Evolutionary conservation across 495 filamentous ascomycete genomes (phyloP).

Genomic region (Penicillium taxi): DNA sequence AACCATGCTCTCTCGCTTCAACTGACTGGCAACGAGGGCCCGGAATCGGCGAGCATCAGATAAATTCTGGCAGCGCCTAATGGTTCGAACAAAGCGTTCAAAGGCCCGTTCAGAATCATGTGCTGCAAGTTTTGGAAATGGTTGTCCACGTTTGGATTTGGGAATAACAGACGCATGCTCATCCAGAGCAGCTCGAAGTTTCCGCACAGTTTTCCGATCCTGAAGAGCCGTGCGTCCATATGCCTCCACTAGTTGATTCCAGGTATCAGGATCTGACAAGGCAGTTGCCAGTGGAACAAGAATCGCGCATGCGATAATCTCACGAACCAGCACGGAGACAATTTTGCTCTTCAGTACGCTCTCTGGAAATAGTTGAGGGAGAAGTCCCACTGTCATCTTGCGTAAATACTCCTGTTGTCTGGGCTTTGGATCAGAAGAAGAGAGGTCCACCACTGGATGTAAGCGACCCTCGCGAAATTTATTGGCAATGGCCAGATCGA

Average conservation of each 20-base stretch:
- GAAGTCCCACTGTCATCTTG: slow-evolving; percentile 54
- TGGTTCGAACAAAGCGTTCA: slow-evolving; percentile 86
- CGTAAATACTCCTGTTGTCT: slow-evolving; percentile 84
- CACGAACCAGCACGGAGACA: slow-evolving; percentile 70
- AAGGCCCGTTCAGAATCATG: slow-evolving; percentile 83
- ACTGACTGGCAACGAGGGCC: slow-evolving; percentile 84
- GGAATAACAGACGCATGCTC: slow-evolving; percentile 84
- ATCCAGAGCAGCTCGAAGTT: slow-evolving; percentile 87
- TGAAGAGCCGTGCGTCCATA: slow-evolving; percentile 83
- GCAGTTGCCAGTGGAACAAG: slow-evolving; percentile 31
- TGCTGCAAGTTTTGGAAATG: slow-evolving; percentile 59
- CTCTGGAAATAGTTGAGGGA: slow-evolving; percentile 70
- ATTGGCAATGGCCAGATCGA: slow-evolving; percentile 85
- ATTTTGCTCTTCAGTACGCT: slow-evolving; percentile 67
- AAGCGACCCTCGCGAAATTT: slow-evolving; percentile 87
- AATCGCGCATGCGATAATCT: slow-evolving; percentile 59
- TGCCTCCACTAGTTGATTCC: slow-evolving; percentile 92
- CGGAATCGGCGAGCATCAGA: slow-evolving; percentile 88
- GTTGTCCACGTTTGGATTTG: slow-evolving; percentile 51
- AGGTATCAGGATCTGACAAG: slow-evolving; percentile 79
- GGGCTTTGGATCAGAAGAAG: slow-evolving; percentile 70
- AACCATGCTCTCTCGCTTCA: slow-evolving; percentile 75
- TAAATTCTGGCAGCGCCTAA: slow-evolving; percentile 81
- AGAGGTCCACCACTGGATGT: slow-evolving; percentile 78
- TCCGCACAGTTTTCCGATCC: slow-evolving; percentile 91